Conservation (phyloP, 129 eudicot species). For the Flaveria ramosissima region DNA sequence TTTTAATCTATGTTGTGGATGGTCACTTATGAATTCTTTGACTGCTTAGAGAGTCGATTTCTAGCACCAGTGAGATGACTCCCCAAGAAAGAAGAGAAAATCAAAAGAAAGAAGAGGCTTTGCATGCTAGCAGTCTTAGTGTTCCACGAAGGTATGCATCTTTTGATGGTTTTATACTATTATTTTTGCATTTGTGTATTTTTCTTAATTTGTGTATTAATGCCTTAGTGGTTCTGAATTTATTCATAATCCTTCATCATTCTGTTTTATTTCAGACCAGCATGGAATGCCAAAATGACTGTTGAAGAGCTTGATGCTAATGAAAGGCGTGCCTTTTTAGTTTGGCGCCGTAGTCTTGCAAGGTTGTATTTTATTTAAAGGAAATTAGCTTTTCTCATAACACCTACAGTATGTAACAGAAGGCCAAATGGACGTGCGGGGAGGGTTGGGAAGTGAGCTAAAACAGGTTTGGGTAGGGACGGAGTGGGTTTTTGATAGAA, state of each 20-base stretch:
- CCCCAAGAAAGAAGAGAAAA: constrained; percentile 61
- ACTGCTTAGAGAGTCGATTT: constrained; percentile 56
- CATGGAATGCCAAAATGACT: constrained; percentile 77
- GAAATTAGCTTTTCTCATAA: background rate
- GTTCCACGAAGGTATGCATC: constrained; percentile 81
- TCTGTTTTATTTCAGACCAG: constrained; percentile 54
- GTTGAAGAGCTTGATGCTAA: constrained; percentile 88
- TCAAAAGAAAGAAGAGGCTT: constrained; percentile 81
- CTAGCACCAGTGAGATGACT: constrained; percentile 62
- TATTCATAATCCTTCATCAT: background rate
- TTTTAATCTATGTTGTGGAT: constrained; percentile 15
- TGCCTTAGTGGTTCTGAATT: background rate
- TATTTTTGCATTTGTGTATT: too few relatives aligned
- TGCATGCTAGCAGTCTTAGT: constrained; percentile 89
- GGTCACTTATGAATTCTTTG: constrained; percentile 23
- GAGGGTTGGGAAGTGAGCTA: background rate
- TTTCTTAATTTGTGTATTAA: background rate
- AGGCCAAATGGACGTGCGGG: background rate
- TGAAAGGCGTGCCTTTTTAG: constrained; percentile 79
- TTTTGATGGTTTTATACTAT: background rate
- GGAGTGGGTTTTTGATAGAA: background rate
- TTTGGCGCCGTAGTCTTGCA: constrained; percentile 95
- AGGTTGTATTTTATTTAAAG: constrained; percentile 43
- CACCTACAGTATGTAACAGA: background rate
- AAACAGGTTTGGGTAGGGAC: background rate